Percentiles rank a stretch among this genome's conserved stretches.
Conservation (phyloP, 208 protist genomes). For the Trypanosoma cruzi region DNA sequence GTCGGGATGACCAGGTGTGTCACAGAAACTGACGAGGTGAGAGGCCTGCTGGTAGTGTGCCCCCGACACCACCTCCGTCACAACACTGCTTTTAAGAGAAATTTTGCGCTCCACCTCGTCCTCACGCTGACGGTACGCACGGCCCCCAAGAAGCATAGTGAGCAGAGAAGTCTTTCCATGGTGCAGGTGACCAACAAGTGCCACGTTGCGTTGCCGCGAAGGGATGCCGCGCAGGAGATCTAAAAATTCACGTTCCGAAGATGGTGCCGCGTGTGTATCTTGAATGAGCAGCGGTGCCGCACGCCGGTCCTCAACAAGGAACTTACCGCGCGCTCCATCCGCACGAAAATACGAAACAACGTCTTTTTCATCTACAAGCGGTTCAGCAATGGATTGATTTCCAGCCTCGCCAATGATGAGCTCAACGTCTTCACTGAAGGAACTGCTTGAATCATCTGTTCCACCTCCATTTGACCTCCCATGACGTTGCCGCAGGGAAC, state of each 20-base stretch:
- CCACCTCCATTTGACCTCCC: neutral
- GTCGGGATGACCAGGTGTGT: slow-evolving; percentile 99
- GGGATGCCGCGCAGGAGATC: slow-evolving; percentile 58
- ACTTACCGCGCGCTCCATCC: slow-evolving; percentile 23
- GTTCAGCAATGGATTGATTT: slow-evolving; percentile 60
- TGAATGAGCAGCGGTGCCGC: slow-evolving; percentile 31
- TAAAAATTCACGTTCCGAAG: slow-evolving; percentile 38
- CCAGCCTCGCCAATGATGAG: slow-evolving; percentile 79
- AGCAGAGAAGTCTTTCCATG: slow-evolving; percentile 98
- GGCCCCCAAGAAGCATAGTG: slow-evolving; percentile 65
- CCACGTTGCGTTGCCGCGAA: slow-evolving; percentile 94
- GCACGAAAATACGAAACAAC: slow-evolving; percentile 7
- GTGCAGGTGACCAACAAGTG: slow-evolving; percentile 94
- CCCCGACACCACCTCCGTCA: slow-evolving; percentile 51
- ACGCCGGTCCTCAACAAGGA: slow-evolving; percentile 43
- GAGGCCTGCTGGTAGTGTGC: slow-evolving; percentile 47
- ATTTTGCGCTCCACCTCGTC: slow-evolving; percentile 70
- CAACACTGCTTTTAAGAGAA: slow-evolving; percentile 70
- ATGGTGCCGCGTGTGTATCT: neutral
- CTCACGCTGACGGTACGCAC: slow-evolving; percentile 45
- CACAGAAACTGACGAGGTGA: slow-evolving; percentile 96
- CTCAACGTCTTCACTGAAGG: slow-evolving; percentile 85
- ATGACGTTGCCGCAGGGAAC: neutral
- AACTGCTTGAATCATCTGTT: slow-evolving; percentile 16
- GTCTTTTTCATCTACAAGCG: slow-evolving; percentile 53